Evolutionary conservation across 139 green algal genomes (phyloP).

Genomic region (Coelastrella sp.): DNA sequence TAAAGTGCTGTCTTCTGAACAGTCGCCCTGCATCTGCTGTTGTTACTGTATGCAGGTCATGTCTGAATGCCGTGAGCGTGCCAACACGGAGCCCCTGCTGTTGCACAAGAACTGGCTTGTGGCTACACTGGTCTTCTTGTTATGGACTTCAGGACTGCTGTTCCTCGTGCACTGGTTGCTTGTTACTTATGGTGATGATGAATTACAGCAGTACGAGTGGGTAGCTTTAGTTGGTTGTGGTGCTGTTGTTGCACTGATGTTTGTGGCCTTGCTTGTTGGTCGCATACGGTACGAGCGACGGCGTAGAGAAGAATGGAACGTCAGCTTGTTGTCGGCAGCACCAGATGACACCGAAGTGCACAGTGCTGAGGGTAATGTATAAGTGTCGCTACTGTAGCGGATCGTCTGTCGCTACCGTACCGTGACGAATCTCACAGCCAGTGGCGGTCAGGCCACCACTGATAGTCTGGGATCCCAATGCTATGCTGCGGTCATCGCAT

Average conservation of each 20-base stretch:
- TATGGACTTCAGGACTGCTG: slow-evolving; percentile 41
- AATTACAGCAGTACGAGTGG: slow-evolving; percentile 13
- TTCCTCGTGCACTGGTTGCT: slow-evolving; percentile 35
- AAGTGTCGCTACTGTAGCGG: too few species aligned
- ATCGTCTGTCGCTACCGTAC: too few species aligned
- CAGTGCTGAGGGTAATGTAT: not conserved
- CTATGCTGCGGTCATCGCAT: too few species aligned
- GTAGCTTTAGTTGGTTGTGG: slow-evolving; percentile 26
- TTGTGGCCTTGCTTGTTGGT: slow-evolving; percentile 40
- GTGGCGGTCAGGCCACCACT: too few species aligned
- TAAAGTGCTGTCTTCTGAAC: not conserved
- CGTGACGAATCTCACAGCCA: too few species aligned
- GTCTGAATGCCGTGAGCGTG: slow-evolving; percentile 29
- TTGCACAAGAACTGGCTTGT: slow-evolving; percentile 51
- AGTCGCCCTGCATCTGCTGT: not conserved
- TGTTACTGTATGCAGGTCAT: slow-evolving; percentile 41
- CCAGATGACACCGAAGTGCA: not conserved
- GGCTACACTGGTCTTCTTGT: slow-evolving; percentile 38
- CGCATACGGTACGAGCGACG: slow-evolving; percentile 15
- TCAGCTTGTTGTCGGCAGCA: not conserved
- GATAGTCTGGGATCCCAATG: too few species aligned
- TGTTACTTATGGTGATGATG: slow-evolving; percentile 14
- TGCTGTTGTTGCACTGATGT: not conserved
- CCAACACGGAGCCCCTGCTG: slow-evolving; percentile 44
- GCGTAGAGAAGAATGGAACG: slow-evolving; percentile 33